Base-by-base conservation (phyloP, 129 eudicot species). In the sunflower (Helianthus annuus) region DNA sequence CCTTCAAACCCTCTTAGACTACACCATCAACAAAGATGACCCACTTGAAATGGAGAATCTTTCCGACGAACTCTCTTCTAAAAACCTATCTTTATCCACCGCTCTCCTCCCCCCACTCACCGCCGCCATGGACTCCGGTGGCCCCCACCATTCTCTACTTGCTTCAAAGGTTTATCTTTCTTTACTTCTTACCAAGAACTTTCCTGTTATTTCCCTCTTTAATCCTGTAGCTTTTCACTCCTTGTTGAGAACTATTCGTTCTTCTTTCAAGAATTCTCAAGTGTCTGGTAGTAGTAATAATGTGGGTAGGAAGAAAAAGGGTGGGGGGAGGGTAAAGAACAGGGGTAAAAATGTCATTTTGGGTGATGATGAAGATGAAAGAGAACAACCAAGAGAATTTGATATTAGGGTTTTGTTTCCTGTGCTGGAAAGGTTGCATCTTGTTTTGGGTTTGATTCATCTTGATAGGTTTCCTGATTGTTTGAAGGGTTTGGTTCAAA, bases 381-480 rank as follows among this genome's bases (percentile, higher is more conserved):
- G 73, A 29, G 86, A 76, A 19, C 83, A 66, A 24, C 58, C 55
- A 10, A 82, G 63, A 38, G 76, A 70, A 27, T 83, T 84, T 65
- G 92, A 95, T 79, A 82, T 88, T 16, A 88, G 86, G 63, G 76
- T 73, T 66, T 75, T 91, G 87, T 84, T 95, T 59, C 39, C 57
- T 55, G 85, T 88, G 74, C 78, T 95, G 22, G 94, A 95, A 7
- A 88, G 83, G 78, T 68, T 95, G 69, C 83, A 80, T 66, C 80
- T 81, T 80, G 96, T 88, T 15, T 38, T 95, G 51, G 74, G 79
- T 52, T 83, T 91, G 82, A 87, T 95, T 66, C 97, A 91, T 82
- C 72, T 95, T 78, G 94, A 82, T 58, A 83, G 97, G 72, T 95
- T 95, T 85, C 88, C 94, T 13, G 99, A 95, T 76, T 74, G 97